Evolutionary conservation across 305 asterid genomes (phyloP).

Genomic region (Salvia sclarea): DNA sequence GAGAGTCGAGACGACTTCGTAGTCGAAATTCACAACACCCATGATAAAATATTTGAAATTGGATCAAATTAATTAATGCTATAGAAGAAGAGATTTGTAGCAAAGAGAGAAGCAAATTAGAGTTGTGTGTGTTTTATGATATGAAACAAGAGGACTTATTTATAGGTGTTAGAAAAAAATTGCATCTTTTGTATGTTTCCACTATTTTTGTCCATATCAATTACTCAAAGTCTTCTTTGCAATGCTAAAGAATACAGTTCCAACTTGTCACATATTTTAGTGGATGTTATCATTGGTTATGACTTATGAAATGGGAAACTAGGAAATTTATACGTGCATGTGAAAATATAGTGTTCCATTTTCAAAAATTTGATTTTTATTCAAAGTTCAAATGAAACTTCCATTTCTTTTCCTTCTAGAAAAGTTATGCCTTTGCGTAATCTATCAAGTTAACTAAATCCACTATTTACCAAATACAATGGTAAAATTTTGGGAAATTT

Average conservation of each 20-base stretch:
- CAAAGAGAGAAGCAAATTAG: not conserved
- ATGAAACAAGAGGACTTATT: constrained; percentile 22
- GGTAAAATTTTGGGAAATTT: not conserved
- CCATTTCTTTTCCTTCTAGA: not conserved
- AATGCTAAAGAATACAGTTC: not conserved
- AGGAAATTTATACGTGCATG: not conserved
- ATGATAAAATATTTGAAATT: not conserved
- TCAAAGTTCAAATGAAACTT: not conserved
- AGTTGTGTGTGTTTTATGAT: constrained; percentile 16
- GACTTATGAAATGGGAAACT: not conserved
- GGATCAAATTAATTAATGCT: too few relatives aligned
- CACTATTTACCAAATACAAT: not conserved
- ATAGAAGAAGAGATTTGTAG: not conserved
- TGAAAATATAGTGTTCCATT: not conserved
- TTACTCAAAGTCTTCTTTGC: not conserved
- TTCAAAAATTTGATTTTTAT: not conserved
- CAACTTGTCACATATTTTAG: not conserved
- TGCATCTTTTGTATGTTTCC: not conserved
- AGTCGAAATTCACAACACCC: constrained; percentile 41
- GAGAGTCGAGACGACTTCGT: constrained; percentile 42
- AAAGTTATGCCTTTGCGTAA: not conserved
- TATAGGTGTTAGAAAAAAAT: constrained; percentile 26
- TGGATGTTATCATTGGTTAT: not conserved
- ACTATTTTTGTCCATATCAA: not conserved
- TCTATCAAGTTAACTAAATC: not conserved